Base-by-base conservation (phyloP, 2,329 filamentous ascomycete genomes). In the Hypoxylon sp. region DNA sequence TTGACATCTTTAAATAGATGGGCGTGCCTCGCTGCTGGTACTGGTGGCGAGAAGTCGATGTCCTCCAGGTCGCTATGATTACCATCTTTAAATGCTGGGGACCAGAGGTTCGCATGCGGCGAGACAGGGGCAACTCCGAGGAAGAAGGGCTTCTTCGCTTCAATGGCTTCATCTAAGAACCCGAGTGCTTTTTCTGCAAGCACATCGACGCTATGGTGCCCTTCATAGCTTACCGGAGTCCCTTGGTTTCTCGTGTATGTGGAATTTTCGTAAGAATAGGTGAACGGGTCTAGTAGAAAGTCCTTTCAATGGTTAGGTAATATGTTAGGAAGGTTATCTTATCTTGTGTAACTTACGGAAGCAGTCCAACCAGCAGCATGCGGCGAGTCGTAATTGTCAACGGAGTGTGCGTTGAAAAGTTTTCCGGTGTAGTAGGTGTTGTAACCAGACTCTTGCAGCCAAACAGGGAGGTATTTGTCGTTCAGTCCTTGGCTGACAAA, bases 351-450 rank as follows among this genome's bases (percentile, higher is more conserved):
- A 40, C 66, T 65, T 48, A 74, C 85, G 5, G 85, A 88, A 6
- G 82, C 83, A 11, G 84, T 91, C 82, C 88, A 92, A 0, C 90
- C 90, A 0, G 82, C 83, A 0, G 86, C 83, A 46, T 80, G 83
- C 0, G 90, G 86, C 3, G 82, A 80, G 74, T 90, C 80, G 75
- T 91, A 93, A 65, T 91, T 92, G 0, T 83, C 74, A 1, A 86
- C 81, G 0, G 82, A 86, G 57, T 92, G 90, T 0, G 85, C 82
- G 71, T 93, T 93, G 80, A 91, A 90, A 3, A 92, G 81, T 75
- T 94, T 93, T n/a, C 90, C 91, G 0, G 87, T 88, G 73, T 93
- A 93, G 74, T 91, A 92, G 0, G 91, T 92, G 70, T 88, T 87
- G 75, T 93, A 93, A 0, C 90, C 90, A 0, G 86, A 87, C 3